Conservation (phyloP, 108 stramenopile species). For the Fragilaria radians region DNA sequence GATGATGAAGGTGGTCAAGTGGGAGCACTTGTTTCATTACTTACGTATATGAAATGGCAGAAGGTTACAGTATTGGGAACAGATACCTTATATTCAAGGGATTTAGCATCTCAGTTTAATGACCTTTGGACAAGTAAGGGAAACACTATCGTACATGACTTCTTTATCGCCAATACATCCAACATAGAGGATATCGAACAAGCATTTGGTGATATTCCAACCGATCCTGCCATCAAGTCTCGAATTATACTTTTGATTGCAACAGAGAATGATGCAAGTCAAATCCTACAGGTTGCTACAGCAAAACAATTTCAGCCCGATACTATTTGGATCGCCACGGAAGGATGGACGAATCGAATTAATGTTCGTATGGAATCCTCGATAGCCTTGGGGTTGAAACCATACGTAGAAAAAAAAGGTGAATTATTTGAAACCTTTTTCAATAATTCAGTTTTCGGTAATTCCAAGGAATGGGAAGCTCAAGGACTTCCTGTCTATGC, state of each 20-base stretch:
- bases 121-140: background rate
- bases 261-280: background rate
- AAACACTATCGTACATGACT: background rate
- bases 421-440: too few relatives aligned
- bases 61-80: conserved; percentile 6
- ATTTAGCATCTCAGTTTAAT: background rate
- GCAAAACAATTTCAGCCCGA: background rate
- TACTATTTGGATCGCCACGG: conserved; percentile 6
- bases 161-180: background rate
- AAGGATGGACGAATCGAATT: background rate
- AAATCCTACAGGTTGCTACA: background rate
- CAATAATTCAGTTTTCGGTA: too few relatives aligned
- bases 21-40: background rate
- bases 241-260: background rate
- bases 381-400: too few relatives aligned
- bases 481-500: too few relatives aligned
- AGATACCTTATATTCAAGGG: conserved; percentile 9
- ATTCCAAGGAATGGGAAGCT: too few relatives aligned
- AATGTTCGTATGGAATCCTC: background rate
- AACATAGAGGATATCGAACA: background rate
- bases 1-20: conserved; percentile 11
- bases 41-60: conserved; percentile 9
- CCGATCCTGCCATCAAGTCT: background rate
- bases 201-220: background rate
- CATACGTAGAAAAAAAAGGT: too few relatives aligned